Evolutionary conservation across 352 stramenopile genomes (phyloP), one percentile per base, ranked within the genome.

Genomic region (Pythium guiyangense): DNA sequence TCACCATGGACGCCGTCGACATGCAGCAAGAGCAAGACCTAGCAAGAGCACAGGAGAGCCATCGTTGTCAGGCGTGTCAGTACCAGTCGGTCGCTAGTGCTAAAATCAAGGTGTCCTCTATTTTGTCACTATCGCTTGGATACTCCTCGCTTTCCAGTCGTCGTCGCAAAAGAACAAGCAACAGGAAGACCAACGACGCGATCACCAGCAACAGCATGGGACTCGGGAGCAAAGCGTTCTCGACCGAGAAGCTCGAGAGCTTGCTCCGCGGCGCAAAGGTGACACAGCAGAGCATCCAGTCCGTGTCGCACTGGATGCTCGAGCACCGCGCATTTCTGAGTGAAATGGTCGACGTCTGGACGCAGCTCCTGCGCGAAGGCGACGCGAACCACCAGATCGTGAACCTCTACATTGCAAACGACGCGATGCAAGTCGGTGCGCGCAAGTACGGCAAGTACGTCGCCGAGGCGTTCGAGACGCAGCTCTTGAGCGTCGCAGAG

Each of bases 201-300:
- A 15, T 12, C 17, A 48, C 12, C 22, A 22, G 22, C 22, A 22
- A 22, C 22, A 22, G 22, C 15, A 66, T 66, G 60, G 60, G 60
- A 10, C 54, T 57, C 49, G 54, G 48, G 25, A 50, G 47, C 47
- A 46, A 18, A 20, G 44, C 37, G 70, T 86, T 77, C 70, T 74
- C 71, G 9, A 54, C 49, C 10, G 80, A 88, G 65, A 84, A 86
- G 62, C 70, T 93, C 11, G 76, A 85, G 71, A 52, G 62, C 67
- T 68, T 90, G 53, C 73, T 93, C 45, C 74, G 70, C 39, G 64
- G 77, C 44, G 77, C 77, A 52, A 90, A 93, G 57, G 74, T 87
- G 57, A 88, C 83, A 63, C 85, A 87, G 52, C 79, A 89, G 63
- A 92, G 80, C 66, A 94, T 94, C 61, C 84, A 94, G 70, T 71